phyloP scores from a whole-genome alignment of 805 yeast genomes.

The Saccharomycopsis amapae region DNA sequence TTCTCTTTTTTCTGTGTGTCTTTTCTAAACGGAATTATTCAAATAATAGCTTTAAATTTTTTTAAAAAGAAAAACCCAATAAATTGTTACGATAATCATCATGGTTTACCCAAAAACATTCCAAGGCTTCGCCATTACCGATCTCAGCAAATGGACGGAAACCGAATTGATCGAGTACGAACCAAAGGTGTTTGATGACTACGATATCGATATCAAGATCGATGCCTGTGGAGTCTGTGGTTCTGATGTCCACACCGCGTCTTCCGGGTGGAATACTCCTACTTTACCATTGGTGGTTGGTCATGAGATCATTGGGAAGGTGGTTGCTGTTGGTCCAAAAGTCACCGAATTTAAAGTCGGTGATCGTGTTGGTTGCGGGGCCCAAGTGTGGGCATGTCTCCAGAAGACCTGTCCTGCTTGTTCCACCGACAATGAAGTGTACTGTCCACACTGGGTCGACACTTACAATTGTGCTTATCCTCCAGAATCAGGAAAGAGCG shows the following conservation, averaged over 20 bases:
- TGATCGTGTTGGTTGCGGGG: conserved; percentile 42
- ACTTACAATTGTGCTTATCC: conserved; percentile 31
- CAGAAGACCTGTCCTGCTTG: conserved; percentile 30
- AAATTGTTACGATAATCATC: neutral
- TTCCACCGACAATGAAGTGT: conserved; percentile 33
- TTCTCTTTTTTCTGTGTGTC: no score
- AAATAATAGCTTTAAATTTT: no score
- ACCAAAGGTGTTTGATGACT: conserved; percentile 34
- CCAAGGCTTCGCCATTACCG: conserved; percentile 33
- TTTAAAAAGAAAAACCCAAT: neutral
- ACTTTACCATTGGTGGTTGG: conserved; percentile 26
- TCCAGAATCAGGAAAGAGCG: conserved; percentile 25
- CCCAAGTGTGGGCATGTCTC: conserved; percentile 35
- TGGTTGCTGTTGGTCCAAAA: conserved; percentile 28
- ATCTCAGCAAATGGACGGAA: conserved; percentile 28
- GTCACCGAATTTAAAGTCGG: conserved; percentile 33
- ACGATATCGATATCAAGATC: conserved; percentile 47
- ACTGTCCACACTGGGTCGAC: conserved; percentile 32
- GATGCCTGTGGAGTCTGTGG: conserved; percentile 67
- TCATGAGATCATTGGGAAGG: conserved; percentile 29
- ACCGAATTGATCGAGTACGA: conserved; percentile 27
- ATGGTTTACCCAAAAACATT: conserved; percentile 34
- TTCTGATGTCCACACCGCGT: conserved; percentile 34
- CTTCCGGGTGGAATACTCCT: conserved; percentile 23
- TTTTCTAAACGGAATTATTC: no score